Evolutionary conservation across 805 yeast species (phyloP).

Genomic region (Saturnispora besseyi): DNA sequence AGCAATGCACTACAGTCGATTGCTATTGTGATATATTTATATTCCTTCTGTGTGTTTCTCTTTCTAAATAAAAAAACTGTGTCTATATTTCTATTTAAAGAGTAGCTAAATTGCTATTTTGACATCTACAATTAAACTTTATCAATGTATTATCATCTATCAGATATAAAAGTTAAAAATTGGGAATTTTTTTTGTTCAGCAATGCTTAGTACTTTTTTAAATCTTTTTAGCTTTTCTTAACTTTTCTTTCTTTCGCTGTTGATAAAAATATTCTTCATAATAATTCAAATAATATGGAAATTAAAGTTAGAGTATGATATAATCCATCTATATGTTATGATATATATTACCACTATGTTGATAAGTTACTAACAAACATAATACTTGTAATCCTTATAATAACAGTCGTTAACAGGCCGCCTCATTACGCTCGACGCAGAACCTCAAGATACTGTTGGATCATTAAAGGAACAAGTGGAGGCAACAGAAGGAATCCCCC

Average conservation of each 20-base stretch:
- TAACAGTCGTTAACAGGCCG: constrained; percentile 51
- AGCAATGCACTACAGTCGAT: too few species aligned
- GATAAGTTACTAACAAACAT: not conserved
- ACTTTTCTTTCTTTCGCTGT: not conserved
- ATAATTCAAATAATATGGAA: not conserved
- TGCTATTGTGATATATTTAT: too few species aligned
- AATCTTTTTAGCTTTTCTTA: not conserved
- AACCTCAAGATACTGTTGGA: constrained; percentile 52
- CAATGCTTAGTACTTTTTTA: not conserved
- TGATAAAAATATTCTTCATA: not conserved
- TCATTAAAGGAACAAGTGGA: constrained; percentile 86
- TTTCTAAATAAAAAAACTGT: too few species aligned
- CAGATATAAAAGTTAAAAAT: too few species aligned
- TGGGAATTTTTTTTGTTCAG: too few species aligned
- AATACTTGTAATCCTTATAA: not conserved
- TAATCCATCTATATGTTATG: too few species aligned
- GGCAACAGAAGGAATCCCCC: constrained; percentile 95
- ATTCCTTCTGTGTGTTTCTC: too few species aligned
- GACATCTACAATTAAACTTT: too few species aligned
- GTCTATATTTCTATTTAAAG: too few species aligned
- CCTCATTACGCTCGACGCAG: constrained; percentile 68
- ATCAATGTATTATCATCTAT: too few species aligned
- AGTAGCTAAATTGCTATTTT: too few species aligned
- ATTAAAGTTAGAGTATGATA: constrained; percentile 27
- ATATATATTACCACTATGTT: not conserved